A percentile compares a stretch with the other conserved stretches of the same genome.
These are phyloP conservation scores for Thinopyrum elongatum DNA, from an alignment of 176 grass and related monocot genomes.

Conservation along the genomic window DNA sequence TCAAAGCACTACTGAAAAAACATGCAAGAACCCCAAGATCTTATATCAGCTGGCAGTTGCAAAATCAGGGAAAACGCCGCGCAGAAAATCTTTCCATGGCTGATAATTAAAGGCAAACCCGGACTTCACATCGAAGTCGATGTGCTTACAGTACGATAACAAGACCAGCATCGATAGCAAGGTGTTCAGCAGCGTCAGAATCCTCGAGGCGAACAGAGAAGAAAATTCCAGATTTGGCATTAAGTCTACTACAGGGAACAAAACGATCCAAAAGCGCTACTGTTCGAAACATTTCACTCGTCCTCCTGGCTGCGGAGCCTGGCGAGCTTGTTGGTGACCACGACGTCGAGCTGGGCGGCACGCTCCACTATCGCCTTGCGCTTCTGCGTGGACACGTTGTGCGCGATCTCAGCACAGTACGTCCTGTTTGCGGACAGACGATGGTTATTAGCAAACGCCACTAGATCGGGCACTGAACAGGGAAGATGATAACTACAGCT, in stretches of 20 bases:
- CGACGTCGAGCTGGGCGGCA: conserved; percentile 66
- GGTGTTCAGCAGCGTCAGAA: neutral
- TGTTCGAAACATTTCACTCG: conserved; percentile 34
- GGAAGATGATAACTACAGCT: neutral
- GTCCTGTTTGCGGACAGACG: conserved; percentile 30
- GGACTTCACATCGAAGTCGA: neutral
- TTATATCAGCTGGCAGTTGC: neutral
- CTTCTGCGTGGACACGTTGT: conserved; percentile 57
- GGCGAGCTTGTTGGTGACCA: conserved; percentile 73
- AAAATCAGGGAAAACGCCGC: neutral
- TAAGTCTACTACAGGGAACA: neutral
- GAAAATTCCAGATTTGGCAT: neutral
- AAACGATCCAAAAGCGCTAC: conserved; percentile 16
- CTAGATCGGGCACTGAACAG: neutral
- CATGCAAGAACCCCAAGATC: neutral
- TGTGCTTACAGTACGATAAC: neutral
- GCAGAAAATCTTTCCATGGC: neutral
- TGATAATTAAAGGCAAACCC: neutral
- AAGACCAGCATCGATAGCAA: neutral
- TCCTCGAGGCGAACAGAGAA: neutral
- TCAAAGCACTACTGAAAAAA: neutral
- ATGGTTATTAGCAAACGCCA: neutral
- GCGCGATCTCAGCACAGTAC: conserved; percentile 66
- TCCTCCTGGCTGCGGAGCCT: conserved; percentile 73
- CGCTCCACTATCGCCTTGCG: conserved; percentile 75